Base-by-base conservation (phyloP, 768 basidiomycete genomes). In the Heimioporus sp. region DNA sequence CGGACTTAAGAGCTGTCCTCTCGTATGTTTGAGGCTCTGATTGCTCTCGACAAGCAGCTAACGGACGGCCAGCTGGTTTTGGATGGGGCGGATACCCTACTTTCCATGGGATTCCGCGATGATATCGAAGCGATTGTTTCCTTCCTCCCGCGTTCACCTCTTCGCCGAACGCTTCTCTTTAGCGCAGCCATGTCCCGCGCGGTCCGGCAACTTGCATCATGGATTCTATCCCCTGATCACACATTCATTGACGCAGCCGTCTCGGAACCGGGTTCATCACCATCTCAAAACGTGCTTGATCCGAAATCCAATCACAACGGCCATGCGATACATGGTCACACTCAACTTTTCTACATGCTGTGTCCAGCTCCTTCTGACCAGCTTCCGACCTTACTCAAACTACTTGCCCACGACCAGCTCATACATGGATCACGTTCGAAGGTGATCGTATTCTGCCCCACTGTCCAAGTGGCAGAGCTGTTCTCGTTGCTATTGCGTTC, bases 91-190 rank as follows among this genome's bases (percentile, higher is more conserved):
- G 94, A 98, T 63, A 90, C 87, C 0, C 76, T 96, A 12, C 76
- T 98, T 11, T 91, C 93, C 51, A 88, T 94, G 86, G 94, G 94
- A 58, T 97, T 96, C 80, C 80, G 87, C 5, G 80, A 85, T 20
- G 94, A 96, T 60, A 83, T 98, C 30, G 82, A 89, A 19, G 81
- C 78, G 2, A 92, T 96, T 59, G 69, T 79, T 28, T 63, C 72
- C 5, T 78, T 74, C 61, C 75, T 95, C n/a, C 86, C 87, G 9
- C 72, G 73, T 17, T 60, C 71, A 1, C 80, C 85, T 0, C 65
- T 81, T 48, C 83, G 92, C n/a, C 93, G 95, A 64, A 96, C 93
- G 0, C 86, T 96, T 72, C 76, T 98, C 50, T 94, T 96, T 72
- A 92, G 90, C 13, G 93, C 94, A 20, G 95, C 92, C 3, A 83